These are phyloP conservation scores for Pleomassaria siparia DNA, from an alignment of 2,329 filamentous ascomycete species.

Conservation along the genomic window DNA sequence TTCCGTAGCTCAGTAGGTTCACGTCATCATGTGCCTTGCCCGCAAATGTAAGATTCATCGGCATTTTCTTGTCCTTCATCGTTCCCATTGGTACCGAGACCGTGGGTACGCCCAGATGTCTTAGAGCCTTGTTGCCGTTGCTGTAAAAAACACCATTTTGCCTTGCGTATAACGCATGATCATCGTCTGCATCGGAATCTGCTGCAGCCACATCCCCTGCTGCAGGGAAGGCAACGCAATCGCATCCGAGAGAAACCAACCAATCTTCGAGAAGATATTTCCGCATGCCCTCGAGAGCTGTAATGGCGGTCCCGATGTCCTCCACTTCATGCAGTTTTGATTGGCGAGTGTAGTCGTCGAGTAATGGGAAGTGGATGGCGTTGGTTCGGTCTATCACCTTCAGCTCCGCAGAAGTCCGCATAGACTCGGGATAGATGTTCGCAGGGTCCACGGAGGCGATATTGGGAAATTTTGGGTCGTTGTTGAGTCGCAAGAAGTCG, in stretches of 20 bases:
- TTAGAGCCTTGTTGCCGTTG: slow-evolving; percentile 53
- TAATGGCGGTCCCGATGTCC: slow-evolving; percentile 42
- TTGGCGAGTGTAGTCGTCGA: slow-evolving; percentile 30
- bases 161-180: slow-evolving; percentile 38
- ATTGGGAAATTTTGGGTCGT: slow-evolving; percentile 36
- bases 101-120: slow-evolving; percentile 55
- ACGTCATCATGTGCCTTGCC: slow-evolving; percentile 49
- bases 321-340: slow-evolving; percentile 38
- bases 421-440: slow-evolving; percentile 27
- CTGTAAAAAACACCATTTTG: slow-evolving; percentile 54
- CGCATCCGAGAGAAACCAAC: slow-evolving; percentile 42
- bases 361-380: slow-evolving; percentile 18
- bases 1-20: slow-evolving; percentile 19
- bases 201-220: slow-evolving; percentile 52
- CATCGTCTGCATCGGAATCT: slow-evolving; percentile 43
- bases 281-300: slow-evolving; percentile 48
- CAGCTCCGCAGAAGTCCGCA: not conserved
- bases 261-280: slow-evolving; percentile 50
- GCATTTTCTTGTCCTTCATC: slow-evolving; percentile 50
- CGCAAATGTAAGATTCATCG: slow-evolving; percentile 53
- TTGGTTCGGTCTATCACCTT: not conserved
- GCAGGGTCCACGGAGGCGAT: slow-evolving; percentile 41
- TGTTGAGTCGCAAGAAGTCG: slow-evolving; percentile 48
- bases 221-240: slow-evolving; percentile 51
- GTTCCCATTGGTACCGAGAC: slow-evolving; percentile 54